Conservation (phyloP, 495 filamentous ascomycete species). For the Penicillium lagena region DNA sequence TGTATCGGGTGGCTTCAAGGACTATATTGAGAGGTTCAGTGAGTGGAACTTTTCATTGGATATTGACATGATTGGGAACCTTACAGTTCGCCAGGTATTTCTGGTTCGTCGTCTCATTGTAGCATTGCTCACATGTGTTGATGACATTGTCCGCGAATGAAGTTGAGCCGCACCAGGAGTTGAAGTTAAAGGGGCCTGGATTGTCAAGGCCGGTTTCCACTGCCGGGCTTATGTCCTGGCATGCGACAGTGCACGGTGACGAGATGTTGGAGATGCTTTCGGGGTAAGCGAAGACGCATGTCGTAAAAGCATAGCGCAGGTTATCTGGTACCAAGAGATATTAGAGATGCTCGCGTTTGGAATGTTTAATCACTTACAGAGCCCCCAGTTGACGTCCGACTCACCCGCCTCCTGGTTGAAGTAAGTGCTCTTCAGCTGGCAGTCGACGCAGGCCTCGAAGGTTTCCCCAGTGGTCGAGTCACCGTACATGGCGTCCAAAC, state of each 20-base stretch:
- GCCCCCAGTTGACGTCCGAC: conserved; percentile 53
- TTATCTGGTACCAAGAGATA: conserved; percentile 29
- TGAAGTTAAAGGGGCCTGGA: conserved; percentile 22
- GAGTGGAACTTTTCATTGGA: too few species aligned
- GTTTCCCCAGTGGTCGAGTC: conserved; percentile 33
- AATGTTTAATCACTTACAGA: conserved; percentile 41
- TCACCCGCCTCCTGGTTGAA: conserved; percentile 37
- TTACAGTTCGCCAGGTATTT: conserved; percentile 45
- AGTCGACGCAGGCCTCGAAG: conserved; percentile 54
- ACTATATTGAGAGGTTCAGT: conserved; percentile 19
- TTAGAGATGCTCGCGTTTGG: background rate
- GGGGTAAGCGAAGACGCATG: conserved; percentile 40
- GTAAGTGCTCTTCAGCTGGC: conserved; percentile 50
- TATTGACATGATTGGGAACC: conserved; percentile 5
- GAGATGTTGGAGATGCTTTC: conserved; percentile 27
- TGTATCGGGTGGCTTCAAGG: conserved; percentile 43
- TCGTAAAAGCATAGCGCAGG: conserved; percentile 40
- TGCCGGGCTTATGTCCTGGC: conserved; percentile 25
- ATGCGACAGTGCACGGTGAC: conserved; percentile 37
- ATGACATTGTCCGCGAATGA: conserved; percentile 37
- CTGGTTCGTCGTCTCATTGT: conserved; percentile 34
- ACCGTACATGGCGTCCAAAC: conserved; percentile 44
- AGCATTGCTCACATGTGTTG: conserved; percentile 39
- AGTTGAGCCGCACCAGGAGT: conserved; percentile 25
- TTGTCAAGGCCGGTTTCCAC: conserved; percentile 25